Conservation (phyloP, 164 flowering plant species). For the Magnolia kwangsiensis region DNA sequence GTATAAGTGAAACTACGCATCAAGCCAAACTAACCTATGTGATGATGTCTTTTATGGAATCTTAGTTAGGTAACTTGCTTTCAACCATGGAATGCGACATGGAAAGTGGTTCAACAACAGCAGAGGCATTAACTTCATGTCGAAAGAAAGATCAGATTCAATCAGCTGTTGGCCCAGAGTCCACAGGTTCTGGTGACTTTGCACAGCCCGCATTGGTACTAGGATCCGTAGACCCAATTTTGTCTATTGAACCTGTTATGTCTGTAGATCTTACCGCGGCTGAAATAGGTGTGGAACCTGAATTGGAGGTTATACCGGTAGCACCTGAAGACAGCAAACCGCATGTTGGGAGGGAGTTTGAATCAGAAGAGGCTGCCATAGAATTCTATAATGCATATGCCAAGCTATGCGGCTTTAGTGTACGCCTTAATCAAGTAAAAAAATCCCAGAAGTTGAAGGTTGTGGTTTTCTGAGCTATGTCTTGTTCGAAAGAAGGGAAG, state of each 20-base stretch:
- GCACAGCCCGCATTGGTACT: not conserved
- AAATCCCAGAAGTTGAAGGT: not conserved
- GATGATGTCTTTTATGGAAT: not conserved
- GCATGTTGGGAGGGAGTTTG: not conserved
- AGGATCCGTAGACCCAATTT: not conserved
- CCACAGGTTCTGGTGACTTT: not conserved
- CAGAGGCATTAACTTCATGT: not conserved
- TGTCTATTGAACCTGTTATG: not conserved
- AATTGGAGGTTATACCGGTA: not conserved
- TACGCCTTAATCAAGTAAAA: not conserved
- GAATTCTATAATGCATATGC: constrained; percentile 4
- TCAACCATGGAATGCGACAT: not conserved
- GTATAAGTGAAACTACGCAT: too few species aligned
- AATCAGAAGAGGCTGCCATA: not conserved
- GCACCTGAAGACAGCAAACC: not conserved
- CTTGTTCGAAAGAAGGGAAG: constrained; percentile 5
- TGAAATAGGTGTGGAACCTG: not conserved
- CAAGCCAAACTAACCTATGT: too few species aligned
- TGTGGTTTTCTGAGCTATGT: not conserved
- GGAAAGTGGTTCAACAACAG: too few species aligned
- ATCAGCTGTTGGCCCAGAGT: not conserved
- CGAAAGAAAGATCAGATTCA: not conserved
- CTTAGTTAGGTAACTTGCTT: not conserved
- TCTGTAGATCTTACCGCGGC: not conserved
- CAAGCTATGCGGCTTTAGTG: not conserved